Evolutionary conservation across 352 stramenopile species (phyloP), one percentile per base, ranked within the genome.

Genomic region (Globisporangium splendens): DNA sequence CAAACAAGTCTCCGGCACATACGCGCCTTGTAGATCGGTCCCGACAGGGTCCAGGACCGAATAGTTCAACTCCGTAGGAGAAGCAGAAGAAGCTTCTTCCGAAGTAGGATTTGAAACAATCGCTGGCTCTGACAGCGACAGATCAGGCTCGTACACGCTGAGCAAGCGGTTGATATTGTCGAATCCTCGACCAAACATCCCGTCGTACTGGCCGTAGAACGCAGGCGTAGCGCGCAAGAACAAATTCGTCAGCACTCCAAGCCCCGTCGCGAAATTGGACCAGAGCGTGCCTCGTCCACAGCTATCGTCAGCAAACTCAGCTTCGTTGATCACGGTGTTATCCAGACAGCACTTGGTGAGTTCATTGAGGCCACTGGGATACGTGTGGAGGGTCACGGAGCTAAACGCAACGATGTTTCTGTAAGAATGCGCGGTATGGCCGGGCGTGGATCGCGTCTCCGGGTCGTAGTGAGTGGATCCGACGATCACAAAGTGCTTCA

Each of bases 101-200:
- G 33, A 18, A 20, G 46, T 61, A 15, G 55, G 12, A n/a, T 35
- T n/a, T 17, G 50, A 15, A 15, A 54, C 28, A 35, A 35, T 18
- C 13, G 50, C 42, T 4, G 44, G 15, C 3, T 54, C 15, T 5
- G 50, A 39, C 12, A 43, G 20, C 41, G n/a, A 49, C 10, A 48
- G 17, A 21, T 17, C 22, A 1, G 57, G 57, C 49, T 81, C 55
- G 46, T 73, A 84, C 12, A 83, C 68, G 13, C 66, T 77, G 33
- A 88, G 70, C 21, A 90, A 39, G 4, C 66, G 71, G 53, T 89
- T 89, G 66, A 83, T 76, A 39, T 90, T 79, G 50, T 89, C 77
- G 63, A 92, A 92, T 6, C 82, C 82, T 20, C 77, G 77, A 8
- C 63, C 66, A 64, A 90, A 86, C 46, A 90, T 86, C 8, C 80